phyloP scores from a whole-genome alignment of 2,329 filamentous ascomycete genomes.

The Monosporascus sp. region DNA sequence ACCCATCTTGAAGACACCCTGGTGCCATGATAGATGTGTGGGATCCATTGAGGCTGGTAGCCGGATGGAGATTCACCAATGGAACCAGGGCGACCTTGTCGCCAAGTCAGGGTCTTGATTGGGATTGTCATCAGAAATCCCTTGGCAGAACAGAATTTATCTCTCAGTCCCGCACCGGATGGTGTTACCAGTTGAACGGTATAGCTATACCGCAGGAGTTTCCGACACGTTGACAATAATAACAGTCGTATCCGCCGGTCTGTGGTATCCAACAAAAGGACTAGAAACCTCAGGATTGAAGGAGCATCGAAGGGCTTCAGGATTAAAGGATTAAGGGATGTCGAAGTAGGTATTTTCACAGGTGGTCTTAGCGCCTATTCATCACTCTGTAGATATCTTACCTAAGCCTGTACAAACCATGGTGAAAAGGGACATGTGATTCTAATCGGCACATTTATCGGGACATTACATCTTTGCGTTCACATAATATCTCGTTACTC shows the following conservation, averaged over 20 bases:
- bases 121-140: background rate
- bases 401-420: too few relatives aligned
- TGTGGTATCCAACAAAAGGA: too few relatives aligned
- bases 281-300: background rate
- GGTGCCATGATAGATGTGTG: background rate
- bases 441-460: too few relatives aligned
- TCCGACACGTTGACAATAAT: background rate
- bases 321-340: background rate
- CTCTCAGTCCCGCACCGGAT: background rate
- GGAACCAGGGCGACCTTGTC: background rate
- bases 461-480: too few relatives aligned
- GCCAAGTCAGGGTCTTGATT: background rate
- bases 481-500: too few relatives aligned
- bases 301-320: background rate
- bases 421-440: too few relatives aligned
- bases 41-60: background rate
- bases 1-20: background rate
- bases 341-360: too few relatives aligned
- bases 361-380: too few relatives aligned
- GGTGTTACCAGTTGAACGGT: background rate
- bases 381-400: too few relatives aligned
- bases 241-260: background rate
- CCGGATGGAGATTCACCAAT: background rate
- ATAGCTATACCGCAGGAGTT: background rate
- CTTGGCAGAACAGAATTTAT: background rate